Evolutionary conservation across 1,139 yeast species (phyloP).

Genomic region (Scheffersomyces parashehatae): DNA sequence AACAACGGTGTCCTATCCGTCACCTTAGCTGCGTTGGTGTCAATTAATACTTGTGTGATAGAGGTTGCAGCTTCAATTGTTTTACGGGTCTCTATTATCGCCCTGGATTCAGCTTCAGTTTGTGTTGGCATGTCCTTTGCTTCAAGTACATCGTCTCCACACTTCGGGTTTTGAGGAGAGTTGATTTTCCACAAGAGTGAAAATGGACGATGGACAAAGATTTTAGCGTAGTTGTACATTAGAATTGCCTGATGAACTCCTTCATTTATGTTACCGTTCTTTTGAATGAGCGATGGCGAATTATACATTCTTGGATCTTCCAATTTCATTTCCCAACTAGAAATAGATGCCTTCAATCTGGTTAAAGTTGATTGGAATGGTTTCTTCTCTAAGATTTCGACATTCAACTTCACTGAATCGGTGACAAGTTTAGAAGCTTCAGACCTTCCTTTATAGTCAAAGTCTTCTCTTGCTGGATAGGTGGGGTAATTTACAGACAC

Average conservation of each 20-base stretch:
- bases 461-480: slow-evolving; percentile 28
- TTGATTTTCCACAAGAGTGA: slow-evolving; percentile 52
- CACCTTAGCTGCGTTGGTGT: slow-evolving; percentile 43
- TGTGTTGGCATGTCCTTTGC: slow-evolving; percentile 9
- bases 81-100: slow-evolving; percentile 50
- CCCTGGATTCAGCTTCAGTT: slow-evolving; percentile 30
- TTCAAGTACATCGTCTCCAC: slow-evolving; percentile 19
- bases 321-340: slow-evolving; percentile 49
- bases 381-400: slow-evolving; percentile 37
- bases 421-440: slow-evolving; percentile 49
- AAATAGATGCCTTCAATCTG: slow-evolving; percentile 41
- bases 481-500: slow-evolving; percentile 37
- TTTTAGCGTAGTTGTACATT: slow-evolving; percentile 48
- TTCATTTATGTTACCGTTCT: slow-evolving; percentile 45
- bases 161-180: slow-evolving; percentile 40
- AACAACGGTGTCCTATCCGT: slow-evolving; percentile 46
- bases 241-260: slow-evolving; percentile 52
- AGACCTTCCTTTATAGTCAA: slow-evolving; percentile 50
- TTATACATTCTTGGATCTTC: slow-evolving; percentile 43
- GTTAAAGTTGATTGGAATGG: slow-evolving; percentile 34
- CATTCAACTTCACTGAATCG: slow-evolving; percentile 47
- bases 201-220: slow-evolving; percentile 52
- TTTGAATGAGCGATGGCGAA: slow-evolving; percentile 41
- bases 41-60: slow-evolving; percentile 44
- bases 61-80: slow-evolving; percentile 53